Percentiles rank a stretch among this genome's conserved stretches.
These are phyloP conservation scores for Quercus wislizeni DNA, from an alignment of 306 rosid genomes.

Conservation along the genomic window DNA sequence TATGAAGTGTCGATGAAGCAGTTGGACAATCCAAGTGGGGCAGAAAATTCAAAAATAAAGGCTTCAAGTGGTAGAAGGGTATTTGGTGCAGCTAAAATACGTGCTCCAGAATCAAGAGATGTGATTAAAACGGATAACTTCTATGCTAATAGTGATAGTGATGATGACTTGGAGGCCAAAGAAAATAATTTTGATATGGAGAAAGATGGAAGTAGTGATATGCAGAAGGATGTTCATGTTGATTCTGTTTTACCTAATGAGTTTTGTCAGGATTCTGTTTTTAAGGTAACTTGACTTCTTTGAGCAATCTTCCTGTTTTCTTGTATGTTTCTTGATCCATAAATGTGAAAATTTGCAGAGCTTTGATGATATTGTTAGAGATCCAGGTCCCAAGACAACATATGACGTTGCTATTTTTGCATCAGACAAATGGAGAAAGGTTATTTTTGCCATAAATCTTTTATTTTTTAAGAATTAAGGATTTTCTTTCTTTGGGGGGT, in stretches of 20 bases:
- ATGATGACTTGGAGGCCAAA: constrained; percentile 47
- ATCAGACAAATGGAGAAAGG: constrained; percentile 82
- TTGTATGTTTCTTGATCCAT: constrained; percentile 21
- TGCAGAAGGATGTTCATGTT: constrained; percentile 29
- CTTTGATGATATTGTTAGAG: constrained; percentile 51
- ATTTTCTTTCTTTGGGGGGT: neutral
- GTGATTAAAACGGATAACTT: constrained; percentile 44
- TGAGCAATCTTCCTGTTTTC: neutral
- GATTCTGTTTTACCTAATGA: constrained; percentile 33
- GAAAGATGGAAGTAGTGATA: constrained; percentile 26
- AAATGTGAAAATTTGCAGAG: constrained; percentile 45
- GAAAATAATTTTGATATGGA: constrained; percentile 24
- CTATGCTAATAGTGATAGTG: constrained; percentile 67
- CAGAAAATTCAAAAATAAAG: constrained; percentile 38
- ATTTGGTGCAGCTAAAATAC: constrained; percentile 57
- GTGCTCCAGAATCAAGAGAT: constrained; percentile 39
- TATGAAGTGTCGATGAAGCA: constrained; percentile 55
- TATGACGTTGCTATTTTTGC: constrained; percentile 79
- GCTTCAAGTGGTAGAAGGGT: constrained; percentile 72
- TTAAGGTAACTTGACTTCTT: constrained; percentile 52
- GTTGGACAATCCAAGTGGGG: constrained; percentile 49
- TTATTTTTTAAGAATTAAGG: neutral
- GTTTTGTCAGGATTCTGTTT: constrained; percentile 44
- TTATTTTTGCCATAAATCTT: constrained; percentile 2
- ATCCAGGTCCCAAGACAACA: constrained; percentile 75